Evolutionary conservation across 495 filamentous ascomycete genomes (phyloP), one percentile per base, ranked within the genome.

Genomic region (Talaromyces wortmannii): DNA sequence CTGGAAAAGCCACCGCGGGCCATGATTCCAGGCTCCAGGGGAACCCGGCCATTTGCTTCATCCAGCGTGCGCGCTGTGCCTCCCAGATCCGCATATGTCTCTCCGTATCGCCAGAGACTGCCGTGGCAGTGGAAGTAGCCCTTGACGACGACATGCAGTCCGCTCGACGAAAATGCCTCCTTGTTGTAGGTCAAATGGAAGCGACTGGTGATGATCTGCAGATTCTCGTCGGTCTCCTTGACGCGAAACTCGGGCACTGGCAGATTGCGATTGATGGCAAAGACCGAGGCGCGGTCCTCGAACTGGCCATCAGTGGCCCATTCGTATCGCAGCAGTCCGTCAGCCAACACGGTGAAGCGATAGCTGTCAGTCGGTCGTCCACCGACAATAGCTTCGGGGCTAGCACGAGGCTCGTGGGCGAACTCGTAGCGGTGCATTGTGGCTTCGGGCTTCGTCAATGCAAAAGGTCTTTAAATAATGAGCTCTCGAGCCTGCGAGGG

Each of bases 1-100:
- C 67, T 68, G 0, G 79, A 67, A 50, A 69, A 78, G 0, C 79
- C 73, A 3, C 67, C 63, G 36, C 68, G 67, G 1, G 75, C 78
- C 12, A 82, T 58, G 0, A 84, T 60, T 2, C 82, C 81, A 0
- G 70, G 68, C 0, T 72, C 78, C 6, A 85, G 56, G 4, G 63
- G 57, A 16, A 69, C 65, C 18, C 78, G 70, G 10, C 82, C 82
- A 57, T 81, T 63, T n/a, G 65, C 68, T 6, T 59, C 65, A 52
- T 85, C 82, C 8, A 85, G 63, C 0, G 82, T 84, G 31, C 81
- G 57, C 8, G 80, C 75, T 5, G 82, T 79, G 52, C 78, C 75
- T 13, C 78, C 76, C 7, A 81, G 71, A 55, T 78, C 75, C 12
- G 66, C 62, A 36, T 67, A 60, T n/a, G 67, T 62, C 0, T 53